Conservation (phyloP, 495 filamentous ascomycete genomes). For the Aspergillus affinis region DNA sequence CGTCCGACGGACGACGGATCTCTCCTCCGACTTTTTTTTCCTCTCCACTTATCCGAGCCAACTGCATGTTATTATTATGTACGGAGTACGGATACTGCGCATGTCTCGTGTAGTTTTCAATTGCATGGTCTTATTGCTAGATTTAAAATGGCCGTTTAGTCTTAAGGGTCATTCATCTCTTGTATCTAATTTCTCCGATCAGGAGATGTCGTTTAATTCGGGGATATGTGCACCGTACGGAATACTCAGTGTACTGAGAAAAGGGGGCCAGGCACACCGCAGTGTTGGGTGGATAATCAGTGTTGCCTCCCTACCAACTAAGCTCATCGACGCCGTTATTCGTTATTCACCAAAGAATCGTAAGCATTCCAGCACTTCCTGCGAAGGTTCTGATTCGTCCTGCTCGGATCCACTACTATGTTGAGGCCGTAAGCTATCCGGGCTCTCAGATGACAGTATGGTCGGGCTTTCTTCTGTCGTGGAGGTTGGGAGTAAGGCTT, state of each 20-base stretch:
- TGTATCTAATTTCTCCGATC: background rate
- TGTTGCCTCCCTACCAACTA: background rate
- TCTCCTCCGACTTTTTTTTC: too few species aligned
- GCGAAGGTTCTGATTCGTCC: slow-evolving; percentile 4
- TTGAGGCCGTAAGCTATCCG: background rate
- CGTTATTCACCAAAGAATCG: slow-evolving; percentile 14
- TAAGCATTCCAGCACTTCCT: slow-evolving; percentile 14
- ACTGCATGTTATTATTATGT: too few species aligned
- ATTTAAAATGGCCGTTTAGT: too few species aligned
- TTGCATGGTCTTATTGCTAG: too few species aligned
- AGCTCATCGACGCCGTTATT: background rate
- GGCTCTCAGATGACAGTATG: background rate
- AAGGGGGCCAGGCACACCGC: too few species aligned
- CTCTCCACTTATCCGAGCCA: background rate
- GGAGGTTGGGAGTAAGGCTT: background rate
- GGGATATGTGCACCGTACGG: background rate
- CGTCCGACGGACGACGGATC: too few species aligned
- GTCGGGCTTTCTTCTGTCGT: background rate
- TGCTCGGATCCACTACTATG: background rate
- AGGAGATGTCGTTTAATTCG: background rate
- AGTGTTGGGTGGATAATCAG: too few species aligned
- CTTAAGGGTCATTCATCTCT: background rate
- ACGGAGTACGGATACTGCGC: too few species aligned
- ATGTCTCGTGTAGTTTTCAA: too few species aligned
- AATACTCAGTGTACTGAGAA: too few species aligned